Base-by-base conservation (phyloP, 768 basidiomycete species). In the Leccinum truebloodii region DNA sequence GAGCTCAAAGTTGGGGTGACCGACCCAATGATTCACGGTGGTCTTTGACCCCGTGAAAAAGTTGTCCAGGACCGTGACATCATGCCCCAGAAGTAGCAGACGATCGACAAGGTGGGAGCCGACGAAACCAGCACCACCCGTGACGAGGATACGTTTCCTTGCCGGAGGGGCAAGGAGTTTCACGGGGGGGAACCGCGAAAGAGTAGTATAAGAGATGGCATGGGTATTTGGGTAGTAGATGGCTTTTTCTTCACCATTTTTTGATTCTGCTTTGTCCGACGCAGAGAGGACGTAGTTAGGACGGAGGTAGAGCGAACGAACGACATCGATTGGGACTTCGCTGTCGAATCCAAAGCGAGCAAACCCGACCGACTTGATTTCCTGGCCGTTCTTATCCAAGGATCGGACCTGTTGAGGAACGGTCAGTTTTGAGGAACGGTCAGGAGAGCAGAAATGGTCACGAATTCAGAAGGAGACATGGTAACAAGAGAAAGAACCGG, bases 11-110 rank as follows among this genome's bases (percentile, higher is more conserved):
- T 98, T 98, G 63, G 97, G 97, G 75, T 99, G 97, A 8, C 97
- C 97, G 59, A 94, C 82, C 94, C 94, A 96, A 69, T 94, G 91
- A 65, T 89, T 88, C 64, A 98, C 91, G 55, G 95, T 96, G n/a
- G 94, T 96, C 76, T 95, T 95, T 58, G 91, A 92, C 16, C 97
- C 97, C 26, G 95, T 98, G 80, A 99, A 99, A 75, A 99, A 99
- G 79, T 98, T 98, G 81, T 98, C 96, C 59, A 97, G 78, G 64
- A 98, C 96, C 58, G 94, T 95, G 67, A 96, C 94, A 74, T 98
- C 95, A 71, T 99, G 97, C 16, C 97, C 97, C 55, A 98, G 86
- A 63, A 98, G 84, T 94, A 99, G 95, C 63, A 98, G 86, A 53
- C 97, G 86, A 79, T 99, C 97, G 56, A 99, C 92, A 52, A 99